Base-by-base conservation (phyloP, 306 rosid species). In the Cucumis hystrix region DNA sequence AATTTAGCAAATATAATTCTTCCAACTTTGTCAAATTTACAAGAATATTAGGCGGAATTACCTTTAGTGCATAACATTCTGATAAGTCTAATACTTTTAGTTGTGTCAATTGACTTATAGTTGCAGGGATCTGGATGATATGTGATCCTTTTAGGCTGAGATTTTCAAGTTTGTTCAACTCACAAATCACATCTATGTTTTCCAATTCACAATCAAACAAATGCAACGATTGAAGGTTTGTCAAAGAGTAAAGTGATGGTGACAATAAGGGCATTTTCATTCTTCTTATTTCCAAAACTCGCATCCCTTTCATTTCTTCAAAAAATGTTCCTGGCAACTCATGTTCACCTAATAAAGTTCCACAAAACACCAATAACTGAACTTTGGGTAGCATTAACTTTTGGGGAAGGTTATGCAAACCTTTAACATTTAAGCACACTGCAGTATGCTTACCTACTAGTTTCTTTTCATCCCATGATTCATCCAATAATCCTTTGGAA, bases 81-180 rank as follows among this genome's bases (percentile, higher is more conserved):
- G 68, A 54, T 56, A 81, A 77, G 43, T 77, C 75, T 23, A 81
- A 40, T 47, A 81, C 10, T 16, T 49, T 63, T 6, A 81, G 17
- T 0, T 3, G 13, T 5, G 78, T 81, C 20, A 81, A 37, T 8
- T 61, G 10, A 11, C 74, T 64, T 39, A 77, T 71, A 4, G 37
- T 67, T 23, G 7, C 23, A 2, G 81, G 68, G 33, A 81, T 54
- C 1, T 35, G 9, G 13, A 37, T 52, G 8, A 77, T 1, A 16
- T 17, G 0, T 1, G 81, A 77, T 0, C 4, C 0, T 37, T 21
- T 0, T 0, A 77, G 18, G 43, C 62, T 77, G 4, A 81, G 81
- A 17, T 40, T 17, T 60, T 70, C 57, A 2, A 77, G 56, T 10
- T 5, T 81, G 5, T 66, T 39, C 51, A 81, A 57, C 21, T 71